phyloP scores from a whole-genome alignment of 257 asterid genomes.

The Vinca minor region DNA sequence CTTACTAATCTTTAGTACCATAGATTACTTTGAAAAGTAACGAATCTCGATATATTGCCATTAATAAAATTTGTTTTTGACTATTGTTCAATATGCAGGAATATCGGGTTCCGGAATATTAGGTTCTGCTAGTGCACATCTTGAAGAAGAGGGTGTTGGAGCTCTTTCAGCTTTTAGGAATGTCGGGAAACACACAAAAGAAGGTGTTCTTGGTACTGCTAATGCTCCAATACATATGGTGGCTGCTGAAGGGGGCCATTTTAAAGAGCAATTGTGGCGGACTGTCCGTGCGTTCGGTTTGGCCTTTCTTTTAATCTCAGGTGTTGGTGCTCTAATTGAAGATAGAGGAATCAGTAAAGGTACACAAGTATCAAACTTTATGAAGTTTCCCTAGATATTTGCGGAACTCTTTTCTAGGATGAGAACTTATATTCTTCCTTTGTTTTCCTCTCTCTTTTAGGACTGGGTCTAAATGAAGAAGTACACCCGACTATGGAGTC shows the following conservation, averaged over 20 bases:
- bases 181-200: slow-evolving; percentile 64
- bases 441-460: slow-evolving; percentile 27
- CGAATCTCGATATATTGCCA: slow-evolving; percentile 2
- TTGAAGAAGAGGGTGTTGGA: slow-evolving; percentile 50
- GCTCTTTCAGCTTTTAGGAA: slow-evolving; percentile 62
- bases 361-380: slow-evolving; percentile 16
- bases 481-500: slow-evolving; percentile 82
- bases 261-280: slow-evolving; percentile 89
- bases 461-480: slow-evolving; percentile 84
- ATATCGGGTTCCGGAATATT: slow-evolving; percentile 41
- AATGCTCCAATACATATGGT: slow-evolving; percentile 91
- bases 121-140: slow-evolving; percentile 37
- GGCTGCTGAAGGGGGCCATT: slow-evolving; percentile 70
- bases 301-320: slow-evolving; percentile 72
- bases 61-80: not conserved
- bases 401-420: slow-evolving; percentile 8
- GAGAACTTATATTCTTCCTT: slow-evolving; percentile 11
- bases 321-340: slow-evolving; percentile 77
- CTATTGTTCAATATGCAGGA: slow-evolving; percentile 32
- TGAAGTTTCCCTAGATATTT: slow-evolving; percentile 6
- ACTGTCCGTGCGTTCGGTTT: slow-evolving; percentile 76
- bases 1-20: not conserved
- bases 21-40: not conserved
- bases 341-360: slow-evolving; percentile 91
- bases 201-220: slow-evolving; percentile 73